Evolutionary conservation across 345 rosid species (phyloP), one percentile per base, ranked within the genome.

Genomic region (Crucihimalaya himalaica): DNA sequence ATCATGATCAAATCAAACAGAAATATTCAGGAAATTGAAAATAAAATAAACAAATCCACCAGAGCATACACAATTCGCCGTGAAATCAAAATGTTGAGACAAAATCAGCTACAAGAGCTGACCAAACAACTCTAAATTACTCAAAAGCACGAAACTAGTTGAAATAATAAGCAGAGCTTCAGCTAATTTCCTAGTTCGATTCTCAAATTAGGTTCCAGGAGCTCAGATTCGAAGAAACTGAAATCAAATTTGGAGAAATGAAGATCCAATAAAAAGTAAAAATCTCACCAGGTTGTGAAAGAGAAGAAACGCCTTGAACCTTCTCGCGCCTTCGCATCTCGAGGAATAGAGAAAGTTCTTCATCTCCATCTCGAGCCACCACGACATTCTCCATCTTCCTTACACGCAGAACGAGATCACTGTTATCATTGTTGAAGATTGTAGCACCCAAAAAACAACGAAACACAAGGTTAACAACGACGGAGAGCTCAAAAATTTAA

Each of bases 301-400:
- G 60, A 80, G 74, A 39, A 83, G 80, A 81, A 65, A 70, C 20
- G 57, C 48, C 10, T 64, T 75, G 81, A 75, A 82, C 81, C 72
- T 88, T 87, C 83, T 89, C 97, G 15, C 90, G 86, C 76, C 84
- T 83, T 67, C 87, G 81, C 91, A 89, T 85, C 81, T 92, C 94
- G 13, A 92, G 81, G 68, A 92, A 92, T 58, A 92, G 68, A 62
- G 92, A 81, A 7, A 90, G 90, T 65, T 89, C 92, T 37, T 89
- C 96, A 43, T 89, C 96, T 73, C 81, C 86, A 66, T 89, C 94
- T 59, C 78, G 82, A 84, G 81, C 71, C 68, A 70, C 80, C 68
- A 78, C 67, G 78, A 81, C 75, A 20, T 61, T 70, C 19, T 31
- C 72, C 80, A 77, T 77, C 72, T 56, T 56, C 43, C 18, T 37